These are phyloP conservation scores for Alternaria brassicicola DNA, from an alignment of 2,329 filamentous ascomycete species.

Conservation along the genomic window DNA sequence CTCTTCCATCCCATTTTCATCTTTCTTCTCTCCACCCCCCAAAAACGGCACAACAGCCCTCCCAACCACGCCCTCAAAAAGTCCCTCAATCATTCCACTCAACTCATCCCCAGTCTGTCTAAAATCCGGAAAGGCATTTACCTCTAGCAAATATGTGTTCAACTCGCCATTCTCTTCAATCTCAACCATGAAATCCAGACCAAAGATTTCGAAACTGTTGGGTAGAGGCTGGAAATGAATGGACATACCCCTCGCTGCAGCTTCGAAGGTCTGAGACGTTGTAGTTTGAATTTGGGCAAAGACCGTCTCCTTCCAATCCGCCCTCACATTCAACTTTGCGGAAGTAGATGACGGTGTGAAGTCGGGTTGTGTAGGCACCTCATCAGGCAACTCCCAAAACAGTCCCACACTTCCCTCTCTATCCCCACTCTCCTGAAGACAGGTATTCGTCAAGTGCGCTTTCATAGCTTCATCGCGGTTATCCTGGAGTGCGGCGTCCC, in stretches of 20 bases:
- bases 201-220: slow-evolving; percentile 91
- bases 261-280: slow-evolving; percentile 82
- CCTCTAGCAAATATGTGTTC: slow-evolving; percentile 78
- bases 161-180: slow-evolving; percentile 52
- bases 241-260: slow-evolving; percentile 80
- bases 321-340: background rate
- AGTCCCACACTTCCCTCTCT: slow-evolving; percentile 70
- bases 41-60: slow-evolving; percentile 74
- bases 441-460: slow-evolving; percentile 92
- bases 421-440: slow-evolving; percentile 70
- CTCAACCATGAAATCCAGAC: slow-evolving; percentile 82
- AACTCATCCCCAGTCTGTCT: slow-evolving; percentile 83
- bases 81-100: slow-evolving; percentile 70
- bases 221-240: slow-evolving; percentile 90
- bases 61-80: slow-evolving; percentile 77
- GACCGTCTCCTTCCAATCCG: slow-evolving; percentile 63
- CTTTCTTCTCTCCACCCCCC: slow-evolving; percentile 34
- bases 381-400: slow-evolving; percentile 72
- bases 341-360: background rate
- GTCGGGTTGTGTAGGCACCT: slow-evolving; percentile 24
- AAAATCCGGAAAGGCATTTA: slow-evolving; percentile 97
- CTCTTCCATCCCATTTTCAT: background rate
- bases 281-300: slow-evolving; percentile 75
- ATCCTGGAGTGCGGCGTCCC: slow-evolving; percentile 35
- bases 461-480: slow-evolving; percentile 59